A percentile compares a stretch with the other conserved stretches of the same genome.
Evolutionary conservation across 2,329 filamentous ascomycete species (phyloP).

Genomic region (Onygenales sp.): DNA sequence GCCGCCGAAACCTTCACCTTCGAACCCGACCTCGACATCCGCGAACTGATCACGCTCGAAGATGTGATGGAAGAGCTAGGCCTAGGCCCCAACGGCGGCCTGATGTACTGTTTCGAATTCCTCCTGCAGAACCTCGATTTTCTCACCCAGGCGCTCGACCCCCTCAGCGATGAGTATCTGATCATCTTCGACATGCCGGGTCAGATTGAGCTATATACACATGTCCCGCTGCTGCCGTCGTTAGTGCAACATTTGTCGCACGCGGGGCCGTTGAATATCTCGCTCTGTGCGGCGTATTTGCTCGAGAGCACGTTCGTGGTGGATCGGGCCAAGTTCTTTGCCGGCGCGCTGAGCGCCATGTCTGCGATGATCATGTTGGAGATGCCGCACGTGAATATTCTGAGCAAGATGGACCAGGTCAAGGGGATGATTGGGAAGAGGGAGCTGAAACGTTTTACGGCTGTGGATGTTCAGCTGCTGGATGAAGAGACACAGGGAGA

Average conservation of each 20-base stretch:
- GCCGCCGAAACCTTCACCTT: constrained; percentile 90
- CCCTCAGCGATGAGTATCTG: constrained; percentile 85
- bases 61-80: constrained; percentile 96
- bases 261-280: constrained; percentile 73
- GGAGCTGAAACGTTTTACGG: constrained; percentile 81
- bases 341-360: constrained; percentile 92
- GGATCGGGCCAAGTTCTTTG: constrained; percentile 94
- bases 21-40: constrained; percentile 87
- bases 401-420: constrained; percentile 96
- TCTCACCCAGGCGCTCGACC: constrained; percentile 72
- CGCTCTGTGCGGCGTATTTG: constrained; percentile 85
- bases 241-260: constrained; percentile 74
- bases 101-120: constrained; percentile 96
- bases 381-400: constrained; percentile 88
- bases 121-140: constrained; percentile 91
- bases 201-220: constrained; percentile 97
- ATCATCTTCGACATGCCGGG: constrained; percentile 99
- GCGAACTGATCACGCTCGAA: constrained; percentile 83
- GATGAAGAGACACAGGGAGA: constrained; percentile 57
- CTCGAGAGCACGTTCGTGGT: constrained; percentile 93
- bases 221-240: constrained; percentile 82
- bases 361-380: constrained; percentile 98
- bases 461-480: constrained; percentile 72
- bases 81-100: constrained; percentile 80
- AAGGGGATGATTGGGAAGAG: constrained; percentile 80